Evolutionary conservation across 1,139 yeast genomes (phyloP), one percentile per base, ranked within the genome.

Genomic region (Pichia sp.): DNA sequence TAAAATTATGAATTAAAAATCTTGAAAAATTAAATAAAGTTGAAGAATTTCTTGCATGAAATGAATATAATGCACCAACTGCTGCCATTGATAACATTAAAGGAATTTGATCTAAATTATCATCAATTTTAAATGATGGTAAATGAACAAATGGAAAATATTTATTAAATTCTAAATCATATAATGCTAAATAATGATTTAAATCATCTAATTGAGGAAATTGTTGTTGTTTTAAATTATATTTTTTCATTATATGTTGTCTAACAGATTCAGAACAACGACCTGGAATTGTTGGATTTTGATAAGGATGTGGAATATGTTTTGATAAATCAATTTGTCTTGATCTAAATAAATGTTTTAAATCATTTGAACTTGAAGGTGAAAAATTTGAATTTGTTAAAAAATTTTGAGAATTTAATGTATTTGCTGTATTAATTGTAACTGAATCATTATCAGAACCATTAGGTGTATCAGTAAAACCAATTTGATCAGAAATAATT

Each of bases 71-170:
- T 0, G 97, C 96, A 37, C 97, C 97, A 49, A 89, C 78, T 24
- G 95, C 84, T 1, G 95, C 84, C 78, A 89, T 85, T 11, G 92
- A 77, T 45, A 87, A 67, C n/a, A 87, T 63, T 44, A 89, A 67
- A 1, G 96, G 92, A 48, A 84, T 79, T 59, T 84, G 83, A 42
- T 82, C 86, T 46, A 71, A 62, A 51, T 72, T 71, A 37, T 71
- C 70, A 20, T 76, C 79, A 56, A 72, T 65, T 49, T 73, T 67
- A 47, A 85, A 69, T 3, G 89, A 73, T 11, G 84, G 82, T 41
- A 87, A 70, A 63, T 87, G 96, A 53, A 89, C 75, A 61, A 87
- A 87, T 16, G 95, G 90, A 65, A 85, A 81, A 61, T 83, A 89
- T 50, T 77, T 79, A 64, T 84, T 82, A 65, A 86, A 87, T 57